These are phyloP conservation scores for Neofusicoccum sp. DNA, from an alignment of 2,329 filamentous ascomycete species.

Conservation along the genomic window DNA sequence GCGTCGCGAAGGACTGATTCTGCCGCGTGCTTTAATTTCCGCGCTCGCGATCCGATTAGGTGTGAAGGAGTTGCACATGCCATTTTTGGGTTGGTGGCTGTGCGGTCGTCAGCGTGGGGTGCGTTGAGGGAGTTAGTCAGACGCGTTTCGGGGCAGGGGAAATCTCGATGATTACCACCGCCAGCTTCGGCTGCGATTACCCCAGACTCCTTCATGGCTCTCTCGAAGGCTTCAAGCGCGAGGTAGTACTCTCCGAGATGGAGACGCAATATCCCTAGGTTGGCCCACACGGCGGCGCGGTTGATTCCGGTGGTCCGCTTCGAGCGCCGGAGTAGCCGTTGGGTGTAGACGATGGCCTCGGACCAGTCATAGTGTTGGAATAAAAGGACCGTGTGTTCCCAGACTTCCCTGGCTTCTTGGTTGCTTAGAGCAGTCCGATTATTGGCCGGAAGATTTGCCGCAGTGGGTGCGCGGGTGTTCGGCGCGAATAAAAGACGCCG, in stretches of 20 bases:
- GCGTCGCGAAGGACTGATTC: background rate
- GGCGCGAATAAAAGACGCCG: background rate
- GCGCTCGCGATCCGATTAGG: no score
- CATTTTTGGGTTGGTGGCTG: background rate
- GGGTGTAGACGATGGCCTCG: slow-evolving; percentile 1
- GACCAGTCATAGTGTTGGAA: slow-evolving; percentile 12
- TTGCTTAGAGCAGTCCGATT: background rate
- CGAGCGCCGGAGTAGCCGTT: slow-evolving; percentile 5
- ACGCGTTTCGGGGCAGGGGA: background rate
- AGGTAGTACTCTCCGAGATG: slow-evolving; percentile 9
- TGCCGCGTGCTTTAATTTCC: no score
- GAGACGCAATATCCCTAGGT: slow-evolving; percentile 14
- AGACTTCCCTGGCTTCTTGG: slow-evolving; percentile 4
- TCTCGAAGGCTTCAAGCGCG: slow-evolving; percentile 10
- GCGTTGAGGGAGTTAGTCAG: slow-evolving; percentile 1
- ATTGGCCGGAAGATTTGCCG: background rate
- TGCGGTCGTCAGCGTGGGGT: background rate
- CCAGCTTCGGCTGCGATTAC: background rate
- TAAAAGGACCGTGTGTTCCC: slow-evolving; percentile 8
- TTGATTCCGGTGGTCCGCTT: background rate
- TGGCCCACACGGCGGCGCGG: slow-evolving; percentile 13
- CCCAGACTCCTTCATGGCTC: background rate
- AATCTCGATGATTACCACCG: background rate
- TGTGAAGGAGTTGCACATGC: background rate
- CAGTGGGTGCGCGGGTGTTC: background rate